Percentiles rank a stretch among this genome's conserved stretches.
These are phyloP conservation scores for Monilinia fructicola DNA, from an alignment of 2,329 filamentous ascomycete species.

Conservation along the genomic window DNA sequence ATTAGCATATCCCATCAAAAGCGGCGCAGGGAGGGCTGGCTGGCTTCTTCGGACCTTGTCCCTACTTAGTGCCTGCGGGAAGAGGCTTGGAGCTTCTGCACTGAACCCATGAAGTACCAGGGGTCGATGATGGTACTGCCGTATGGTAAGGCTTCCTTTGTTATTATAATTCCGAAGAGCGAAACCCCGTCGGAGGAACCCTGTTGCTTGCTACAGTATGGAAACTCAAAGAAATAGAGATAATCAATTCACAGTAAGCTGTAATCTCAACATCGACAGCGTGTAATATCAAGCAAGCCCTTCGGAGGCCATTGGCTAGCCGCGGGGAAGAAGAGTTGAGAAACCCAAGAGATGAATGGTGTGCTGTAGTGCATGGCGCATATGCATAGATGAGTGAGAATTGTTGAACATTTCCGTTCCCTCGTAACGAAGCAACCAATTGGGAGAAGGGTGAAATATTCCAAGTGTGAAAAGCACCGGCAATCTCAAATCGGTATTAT, in stretches of 20 bases:
- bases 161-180: background rate
- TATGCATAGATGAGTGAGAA: background rate
- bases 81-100: slow-evolving; percentile 5
- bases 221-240: background rate
- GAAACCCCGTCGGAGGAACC: background rate
- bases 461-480: background rate
- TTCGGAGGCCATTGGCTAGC: background rate
- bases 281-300: slow-evolving; percentile 6
- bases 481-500: background rate
- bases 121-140: background rate
- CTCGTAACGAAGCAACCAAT: background rate
- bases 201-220: background rate
- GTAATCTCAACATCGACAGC: background rate
- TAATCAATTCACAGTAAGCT: background rate
- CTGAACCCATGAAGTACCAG: background rate
- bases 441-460: background rate
- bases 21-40: background rate
- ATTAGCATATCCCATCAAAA: background rate
- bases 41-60: background rate
- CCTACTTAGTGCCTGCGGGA: slow-evolving; percentile 12
- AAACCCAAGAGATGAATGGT: background rate
- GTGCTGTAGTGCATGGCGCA: background rate
- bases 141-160: background rate
- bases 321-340: background rate
- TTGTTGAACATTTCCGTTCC: background rate